Evolutionary conservation across 129 eudicot species (phyloP).

Genomic region (Silybum marianum): DNA sequence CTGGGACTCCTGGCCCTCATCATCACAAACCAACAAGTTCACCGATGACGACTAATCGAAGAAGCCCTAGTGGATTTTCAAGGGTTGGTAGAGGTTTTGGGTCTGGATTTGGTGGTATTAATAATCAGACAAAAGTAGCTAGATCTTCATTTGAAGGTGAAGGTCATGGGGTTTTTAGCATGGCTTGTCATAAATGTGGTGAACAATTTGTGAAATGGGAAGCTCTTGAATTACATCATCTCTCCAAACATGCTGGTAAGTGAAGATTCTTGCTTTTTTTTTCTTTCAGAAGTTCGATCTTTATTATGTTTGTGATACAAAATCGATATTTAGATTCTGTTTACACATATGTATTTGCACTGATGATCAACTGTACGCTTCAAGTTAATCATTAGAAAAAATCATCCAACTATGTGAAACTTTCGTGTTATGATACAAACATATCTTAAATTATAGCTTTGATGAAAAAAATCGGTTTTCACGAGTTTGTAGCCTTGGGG

Average conservation of each 20-base stretch:
- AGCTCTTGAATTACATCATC: slow-evolving; percentile 82
- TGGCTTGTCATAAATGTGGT: slow-evolving; percentile 76
- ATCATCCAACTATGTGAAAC: no score
- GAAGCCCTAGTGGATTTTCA: slow-evolving; percentile 26
- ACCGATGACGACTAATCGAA: slow-evolving; percentile 28
- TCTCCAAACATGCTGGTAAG: slow-evolving; percentile 88
- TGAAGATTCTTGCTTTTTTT: neutral
- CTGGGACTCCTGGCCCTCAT: slow-evolving; percentile 81
- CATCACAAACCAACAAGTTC: slow-evolving; percentile 37
- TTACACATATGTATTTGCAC: neutral
- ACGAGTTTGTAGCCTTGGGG: no score
- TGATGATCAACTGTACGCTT: no score
- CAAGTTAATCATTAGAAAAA: no score
- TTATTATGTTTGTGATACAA: neutral
- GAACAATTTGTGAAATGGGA: slow-evolving; percentile 76
- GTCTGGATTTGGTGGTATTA: slow-evolving; percentile 42
- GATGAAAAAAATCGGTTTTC: no score
- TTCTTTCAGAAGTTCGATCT: neutral
- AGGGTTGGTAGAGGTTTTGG: slow-evolving; percentile 46
- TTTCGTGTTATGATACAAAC: no score
- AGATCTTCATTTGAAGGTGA: slow-evolving; percentile 56
- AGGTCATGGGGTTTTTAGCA: slow-evolving; percentile 34
- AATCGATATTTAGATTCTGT: neutral
- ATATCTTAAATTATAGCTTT: no score
- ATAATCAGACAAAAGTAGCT: slow-evolving; percentile 34